Evolutionary conservation across 2,329 filamentous ascomycete species (phyloP).

Genomic region (Phoma sp.): DNA sequence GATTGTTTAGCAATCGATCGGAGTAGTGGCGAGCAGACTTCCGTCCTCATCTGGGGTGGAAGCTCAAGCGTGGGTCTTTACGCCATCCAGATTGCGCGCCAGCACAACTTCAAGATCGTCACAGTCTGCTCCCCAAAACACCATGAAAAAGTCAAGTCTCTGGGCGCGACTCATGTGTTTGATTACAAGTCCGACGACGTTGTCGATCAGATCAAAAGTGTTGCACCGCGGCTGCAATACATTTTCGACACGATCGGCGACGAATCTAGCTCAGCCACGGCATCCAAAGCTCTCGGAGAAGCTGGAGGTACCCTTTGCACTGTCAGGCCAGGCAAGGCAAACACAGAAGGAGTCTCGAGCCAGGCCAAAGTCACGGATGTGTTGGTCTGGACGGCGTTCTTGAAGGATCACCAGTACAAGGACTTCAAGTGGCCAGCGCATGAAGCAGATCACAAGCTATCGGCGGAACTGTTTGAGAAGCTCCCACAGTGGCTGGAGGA

Average conservation of each 20-base stretch:
- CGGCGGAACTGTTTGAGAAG: conserved; percentile 47
- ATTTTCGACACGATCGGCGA: conserved; percentile 55
- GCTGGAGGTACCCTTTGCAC: conserved; percentile 44
- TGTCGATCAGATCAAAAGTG: conserved; percentile 47
- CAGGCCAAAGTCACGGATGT: conserved; percentile 50
- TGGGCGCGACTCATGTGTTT: conserved; percentile 23
- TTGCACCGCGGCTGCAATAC: conserved; percentile 31
- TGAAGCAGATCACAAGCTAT: conserved; percentile 47
- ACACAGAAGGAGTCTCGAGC: conserved; percentile 46
- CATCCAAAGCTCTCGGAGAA: conserved; percentile 39
- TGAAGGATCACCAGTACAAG: conserved; percentile 49
- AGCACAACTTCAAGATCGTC: conserved; percentile 16
- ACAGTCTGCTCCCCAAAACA: conserved; percentile 24
- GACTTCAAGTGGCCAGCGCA: conserved; percentile 48
- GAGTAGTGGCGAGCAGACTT: conserved; percentile 11
- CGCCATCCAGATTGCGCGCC: conserved; percentile 25
- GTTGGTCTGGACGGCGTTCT: conserved; percentile 53
- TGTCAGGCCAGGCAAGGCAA: conserved; percentile 50
- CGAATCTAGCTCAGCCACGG: conserved; percentile 40
- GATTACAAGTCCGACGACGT: conserved; percentile 55
- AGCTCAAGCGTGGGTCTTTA: conserved; percentile 44
- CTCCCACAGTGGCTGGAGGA: conserved; percentile 44
- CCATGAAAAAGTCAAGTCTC: conserved; percentile 19
- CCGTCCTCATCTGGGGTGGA: conserved; percentile 53
- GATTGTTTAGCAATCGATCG: conserved; percentile 45